phyloP scores from a whole-genome alignment of 1,139 yeast species.

The Geotrichum carabidarum region DNA sequence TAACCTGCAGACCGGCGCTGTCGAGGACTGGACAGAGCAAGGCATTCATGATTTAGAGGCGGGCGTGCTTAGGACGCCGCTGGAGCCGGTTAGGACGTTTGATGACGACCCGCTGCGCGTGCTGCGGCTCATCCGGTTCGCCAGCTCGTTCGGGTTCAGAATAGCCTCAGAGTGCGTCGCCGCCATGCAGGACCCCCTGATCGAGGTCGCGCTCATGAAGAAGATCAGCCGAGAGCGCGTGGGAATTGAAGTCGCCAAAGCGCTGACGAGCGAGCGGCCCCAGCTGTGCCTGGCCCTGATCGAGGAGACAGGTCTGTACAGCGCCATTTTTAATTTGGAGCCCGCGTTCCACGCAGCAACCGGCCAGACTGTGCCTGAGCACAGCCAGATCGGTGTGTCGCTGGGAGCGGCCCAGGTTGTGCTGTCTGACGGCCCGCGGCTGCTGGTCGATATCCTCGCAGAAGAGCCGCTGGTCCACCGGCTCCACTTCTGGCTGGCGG shows the following conservation, averaged over 20 bases:
- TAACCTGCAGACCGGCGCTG: slow-evolving; percentile 58
- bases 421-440: background rate
- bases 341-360: background rate
- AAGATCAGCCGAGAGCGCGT: slow-evolving; percentile 90
- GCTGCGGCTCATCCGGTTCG: slow-evolving; percentile 76
- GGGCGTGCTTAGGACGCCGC: slow-evolving; percentile 81
- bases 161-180: slow-evolving; percentile 55
- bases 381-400: too few species aligned
- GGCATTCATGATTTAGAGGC: slow-evolving; percentile 67
- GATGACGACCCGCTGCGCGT: slow-evolving; percentile 91
- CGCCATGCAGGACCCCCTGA: slow-evolving; percentile 61
- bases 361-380: background rate
- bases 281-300: slow-evolving; percentile 59
- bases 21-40: slow-evolving; percentile 77
- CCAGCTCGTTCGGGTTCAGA: slow-evolving; percentile 66
- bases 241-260: slow-evolving; percentile 79
- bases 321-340: slow-evolving; percentile 49
- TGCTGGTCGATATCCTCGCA: too few species aligned
- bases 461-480: background rate
- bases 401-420: background rate
- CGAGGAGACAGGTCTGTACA: slow-evolving; percentile 50
- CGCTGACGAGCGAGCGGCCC: slow-evolving; percentile 59
- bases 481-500: slow-evolving; percentile 18
- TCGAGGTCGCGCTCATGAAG: slow-evolving; percentile 53
- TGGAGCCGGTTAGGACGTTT: slow-evolving; percentile 78